Conservation (phyloP, 2,329 filamentous ascomycete genomes). For the Cyclaneusma minus region DNA sequence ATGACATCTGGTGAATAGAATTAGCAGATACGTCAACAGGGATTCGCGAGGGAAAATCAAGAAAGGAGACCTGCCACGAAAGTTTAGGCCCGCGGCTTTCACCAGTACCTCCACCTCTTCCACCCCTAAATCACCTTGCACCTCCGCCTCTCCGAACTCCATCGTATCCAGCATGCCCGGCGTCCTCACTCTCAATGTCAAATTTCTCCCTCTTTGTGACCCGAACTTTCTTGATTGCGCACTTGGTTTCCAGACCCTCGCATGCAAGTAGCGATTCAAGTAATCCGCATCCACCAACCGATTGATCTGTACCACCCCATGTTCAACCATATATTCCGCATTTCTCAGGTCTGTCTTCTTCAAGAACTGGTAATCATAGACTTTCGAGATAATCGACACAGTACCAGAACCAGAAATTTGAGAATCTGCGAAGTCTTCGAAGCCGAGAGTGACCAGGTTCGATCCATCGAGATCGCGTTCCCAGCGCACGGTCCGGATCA, state of each 20-base stretch:
- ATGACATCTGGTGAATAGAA: slow-evolving; percentile 9
- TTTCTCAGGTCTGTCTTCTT: too few species aligned
- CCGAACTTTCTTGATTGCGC: neutral
- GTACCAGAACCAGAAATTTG: too few species aligned
- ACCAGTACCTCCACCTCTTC: slow-evolving; percentile 11
- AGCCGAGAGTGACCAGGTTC: slow-evolving; percentile 13
- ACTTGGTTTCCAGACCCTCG: slow-evolving; percentile 6
- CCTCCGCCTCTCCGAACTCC: slow-evolving; percentile 10
- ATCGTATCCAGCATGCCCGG: slow-evolving; percentile 12
- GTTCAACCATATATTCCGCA: slow-evolving; percentile 10
- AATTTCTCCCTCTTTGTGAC: slow-evolving; percentile 1
- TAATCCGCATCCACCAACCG: slow-evolving; percentile 10
- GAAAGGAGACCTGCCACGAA: slow-evolving; percentile 7
- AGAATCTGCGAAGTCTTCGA: slow-evolving; percentile 9
- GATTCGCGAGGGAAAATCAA: slow-evolving; percentile 6
- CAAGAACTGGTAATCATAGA: slow-evolving; percentile 12
- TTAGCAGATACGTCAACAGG: slow-evolving; percentile 4
- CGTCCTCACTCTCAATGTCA: slow-evolving; percentile 1
- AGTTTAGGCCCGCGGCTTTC: slow-evolving; percentile 9
- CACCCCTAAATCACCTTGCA: slow-evolving; percentile 4
- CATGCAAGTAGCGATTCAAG: slow-evolving; percentile 9
- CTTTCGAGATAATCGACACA: too few species aligned
- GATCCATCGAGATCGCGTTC: slow-evolving; percentile 19
- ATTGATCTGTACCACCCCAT: slow-evolving; percentile 10
- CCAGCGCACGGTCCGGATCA: slow-evolving; percentile 19